These are phyloP conservation scores for Neurospora tetraspora DNA, from an alignment of 495 filamentous ascomycete species.

Conservation along the genomic window DNA sequence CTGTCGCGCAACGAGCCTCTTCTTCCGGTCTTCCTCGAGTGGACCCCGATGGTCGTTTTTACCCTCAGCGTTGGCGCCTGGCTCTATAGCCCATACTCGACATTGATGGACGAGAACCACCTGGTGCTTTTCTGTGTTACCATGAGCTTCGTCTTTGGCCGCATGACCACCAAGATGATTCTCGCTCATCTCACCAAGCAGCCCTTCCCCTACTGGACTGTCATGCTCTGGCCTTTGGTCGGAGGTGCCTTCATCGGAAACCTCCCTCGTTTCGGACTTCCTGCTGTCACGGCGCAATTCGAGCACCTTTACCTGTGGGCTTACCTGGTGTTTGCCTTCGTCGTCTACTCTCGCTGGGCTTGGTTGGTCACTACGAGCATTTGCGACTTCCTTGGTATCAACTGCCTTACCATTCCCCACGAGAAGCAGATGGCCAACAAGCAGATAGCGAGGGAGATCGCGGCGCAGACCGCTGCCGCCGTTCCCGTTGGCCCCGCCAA, in stretches of 20 bases:
- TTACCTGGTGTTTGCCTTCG: conserved; percentile 70
- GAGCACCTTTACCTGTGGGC: conserved; percentile 75
- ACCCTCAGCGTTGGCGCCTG: conserved; percentile 63
- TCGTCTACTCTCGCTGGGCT: conserved; percentile 88
- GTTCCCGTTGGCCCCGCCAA: neutral
- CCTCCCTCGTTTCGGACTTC: conserved; percentile 66
- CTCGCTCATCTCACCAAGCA: conserved; percentile 88
- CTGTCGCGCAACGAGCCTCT: conserved; percentile 63
- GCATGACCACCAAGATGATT: conserved; percentile 99
- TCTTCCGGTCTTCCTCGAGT: conserved; percentile 81
- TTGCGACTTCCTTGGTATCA: conserved; percentile 85
- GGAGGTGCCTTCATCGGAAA: conserved; percentile 77
- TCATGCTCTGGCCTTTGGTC: conserved; percentile 75
- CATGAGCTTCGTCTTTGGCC: conserved; percentile 94
- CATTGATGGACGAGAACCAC: conserved; percentile 67
- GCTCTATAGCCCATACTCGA: conserved; percentile 81
- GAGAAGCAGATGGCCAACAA: conserved; percentile 43
- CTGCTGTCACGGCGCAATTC: conserved; percentile 43
- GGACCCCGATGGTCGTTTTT: conserved; percentile 83
- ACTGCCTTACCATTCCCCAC: conserved; percentile 77
- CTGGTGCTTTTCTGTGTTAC: conserved; percentile 87
- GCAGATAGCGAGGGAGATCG: conserved; percentile 15
- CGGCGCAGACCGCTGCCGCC: conserved; percentile 4
- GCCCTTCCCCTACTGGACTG: conserved; percentile 94
- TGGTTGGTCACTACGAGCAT: conserved; percentile 84